Evolutionary conservation across 169 alveolate species (phyloP), one percentile per base, ranked within the genome.

Genomic region (Cryptosporidium felis): DNA sequence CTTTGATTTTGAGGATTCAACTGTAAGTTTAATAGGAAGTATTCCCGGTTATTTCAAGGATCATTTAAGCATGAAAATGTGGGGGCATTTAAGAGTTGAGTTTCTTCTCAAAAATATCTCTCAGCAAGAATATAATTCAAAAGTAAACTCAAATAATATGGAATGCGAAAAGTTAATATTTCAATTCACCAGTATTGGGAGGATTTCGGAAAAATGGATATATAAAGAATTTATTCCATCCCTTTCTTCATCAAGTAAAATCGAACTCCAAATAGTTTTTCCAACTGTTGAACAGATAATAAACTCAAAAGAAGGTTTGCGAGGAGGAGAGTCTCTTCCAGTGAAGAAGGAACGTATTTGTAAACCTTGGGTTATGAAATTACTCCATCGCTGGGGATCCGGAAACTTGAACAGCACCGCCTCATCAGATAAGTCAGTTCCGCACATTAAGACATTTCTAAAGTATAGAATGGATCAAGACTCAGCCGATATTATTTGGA

Each of bases 51-150:
- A 74, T 74, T 56, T 36, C 42, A 16, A 40, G 9, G 74, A 6
- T 36, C 23, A 16, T 28, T 3, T 38, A 21, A 44, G 56, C 18
- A 53, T 34, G 28, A 8, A 0, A 0, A 49, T 40, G 46, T 74
- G 85, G 85, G 85, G 85, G 5, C 85, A 74, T 56, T 21, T 74
- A 38, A 74, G 85, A 49, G 67, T 74, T 32, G 36, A 23, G 36
- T 32, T 56, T 8, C 3, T 74, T 23, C n/a, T 74, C 9, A 58
- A 74, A 16, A 14, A 44, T 44, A 44, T 14, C 12, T 14, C 51
- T 0, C 16, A 44, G 12, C n/a, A 14, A 44, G n/a, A 44, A 14
- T 14, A n/a, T 44, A 44, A 14, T n/a, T 44, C n/a, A 44, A 44
- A 44, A 14, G n/a, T 44, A 53, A 61, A 61, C 16, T 32, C 6